Conservation (phyloP, 192 early-diverging fungal species). For the Coemansia sp. region DNA sequence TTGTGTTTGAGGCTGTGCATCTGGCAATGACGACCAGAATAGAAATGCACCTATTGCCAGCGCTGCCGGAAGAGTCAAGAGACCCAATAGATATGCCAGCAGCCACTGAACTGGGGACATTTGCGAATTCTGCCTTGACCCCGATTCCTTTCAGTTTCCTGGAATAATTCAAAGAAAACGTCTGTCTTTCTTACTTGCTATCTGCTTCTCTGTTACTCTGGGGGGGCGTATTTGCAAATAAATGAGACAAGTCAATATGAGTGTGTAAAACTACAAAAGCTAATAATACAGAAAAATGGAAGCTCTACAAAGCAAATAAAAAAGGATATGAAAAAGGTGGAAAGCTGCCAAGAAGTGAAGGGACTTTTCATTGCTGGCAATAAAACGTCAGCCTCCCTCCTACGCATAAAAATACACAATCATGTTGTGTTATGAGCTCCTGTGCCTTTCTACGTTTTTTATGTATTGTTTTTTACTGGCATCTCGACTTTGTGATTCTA, state of each 20-base stretch:
- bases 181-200: not conserved
- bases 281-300: slow-evolving; percentile 3
- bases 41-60: slow-evolving; percentile 18
- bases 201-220: not conserved
- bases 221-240: not conserved
- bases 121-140: slow-evolving; percentile 3
- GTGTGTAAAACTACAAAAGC: slow-evolving; percentile 4
- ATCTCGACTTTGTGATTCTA: not conserved
- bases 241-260: not conserved
- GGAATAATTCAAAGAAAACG: not conserved
- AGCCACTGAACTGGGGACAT: slow-evolving; percentile 23
- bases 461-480: not conserved
- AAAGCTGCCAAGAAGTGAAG: not conserved
- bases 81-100: slow-evolving; percentile 44
- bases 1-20: not conserved
- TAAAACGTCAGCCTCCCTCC: not conserved
- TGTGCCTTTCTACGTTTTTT: not conserved
- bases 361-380: not conserved
- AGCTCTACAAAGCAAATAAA: not conserved
- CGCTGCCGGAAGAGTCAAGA: slow-evolving; percentile 39
- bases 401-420: not conserved
- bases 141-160: not conserved
- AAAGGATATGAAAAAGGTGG: not conserved
- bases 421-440: not conserved
- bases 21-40: slow-evolving; percentile 29